These are phyloP conservation scores for Paramecium bursaria DNA, from an alignment of 73 alveolate species.

Conservation along the genomic window DNA sequence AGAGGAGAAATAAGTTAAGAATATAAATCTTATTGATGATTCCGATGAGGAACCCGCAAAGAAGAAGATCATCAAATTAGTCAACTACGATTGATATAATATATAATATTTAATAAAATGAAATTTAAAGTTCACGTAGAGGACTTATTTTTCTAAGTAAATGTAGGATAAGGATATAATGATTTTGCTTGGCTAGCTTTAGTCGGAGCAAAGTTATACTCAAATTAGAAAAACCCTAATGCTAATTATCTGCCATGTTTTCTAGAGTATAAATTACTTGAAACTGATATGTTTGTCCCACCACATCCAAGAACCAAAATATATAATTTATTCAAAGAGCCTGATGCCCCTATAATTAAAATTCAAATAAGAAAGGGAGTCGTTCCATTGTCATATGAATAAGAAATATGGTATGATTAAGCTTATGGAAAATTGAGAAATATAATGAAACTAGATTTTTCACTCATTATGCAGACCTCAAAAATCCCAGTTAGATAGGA, in stretches of 20 bases:
- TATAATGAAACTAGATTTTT: slow-evolving; percentile 22
- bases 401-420: slow-evolving; percentile 64
- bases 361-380: slow-evolving; percentile 30
- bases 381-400: slow-evolving; percentile 6
- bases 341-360: background rate
- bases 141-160: slow-evolving; percentile 55
- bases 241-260: slow-evolving; percentile 62
- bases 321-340: background rate
- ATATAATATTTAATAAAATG: slow-evolving; percentile 24
- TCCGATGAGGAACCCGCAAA: background rate
- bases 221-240: slow-evolving; percentile 64
- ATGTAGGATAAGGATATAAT: slow-evolving; percentile 67
- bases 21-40: too few relatives aligned
- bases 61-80: background rate
- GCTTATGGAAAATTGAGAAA: slow-evolving; percentile 68
- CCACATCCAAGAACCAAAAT: slow-evolving; percentile 56
- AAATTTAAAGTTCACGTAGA: slow-evolving; percentile 64
- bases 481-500: background rate
- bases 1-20: too few relatives aligned
- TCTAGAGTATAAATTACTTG: slow-evolving; percentile 29
- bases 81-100: background rate
- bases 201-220: slow-evolving; percentile 66
- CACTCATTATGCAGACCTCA: background rate
- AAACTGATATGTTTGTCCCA: slow-evolving; percentile 6
- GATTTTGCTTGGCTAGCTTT: slow-evolving; percentile 71